Conservation (phyloP, 208 protist genomes). For the Acanthamoeba culbertsoni region DNA sequence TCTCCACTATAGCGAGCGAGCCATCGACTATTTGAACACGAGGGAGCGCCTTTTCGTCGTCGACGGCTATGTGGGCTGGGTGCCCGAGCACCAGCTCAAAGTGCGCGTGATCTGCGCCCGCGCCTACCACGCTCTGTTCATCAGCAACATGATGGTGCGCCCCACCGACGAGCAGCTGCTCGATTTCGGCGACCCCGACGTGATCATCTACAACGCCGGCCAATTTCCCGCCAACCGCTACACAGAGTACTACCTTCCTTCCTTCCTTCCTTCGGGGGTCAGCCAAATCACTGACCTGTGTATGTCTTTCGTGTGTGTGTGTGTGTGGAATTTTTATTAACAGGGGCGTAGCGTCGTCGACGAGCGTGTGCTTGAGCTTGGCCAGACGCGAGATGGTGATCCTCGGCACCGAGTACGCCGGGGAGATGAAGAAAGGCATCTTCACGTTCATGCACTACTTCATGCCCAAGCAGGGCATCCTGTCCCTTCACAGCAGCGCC, state of each 20-base stretch:
- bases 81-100: constrained; percentile 91
- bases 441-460: constrained; percentile 96
- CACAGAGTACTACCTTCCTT: constrained; percentile 88
- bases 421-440: constrained; percentile 98
- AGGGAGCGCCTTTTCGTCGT: constrained; percentile 92
- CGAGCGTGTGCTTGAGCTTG: constrained; percentile 89
- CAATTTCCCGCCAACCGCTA: constrained; percentile 89
- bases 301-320: not conserved
- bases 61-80: constrained; percentile 92
- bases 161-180: constrained; percentile 89
- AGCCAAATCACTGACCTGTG: no score
- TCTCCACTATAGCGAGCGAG: constrained; percentile 85
- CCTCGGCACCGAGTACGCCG: constrained; percentile 94
- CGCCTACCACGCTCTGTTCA: constrained; percentile 96
- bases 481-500: constrained; percentile 92
- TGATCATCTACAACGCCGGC: constrained; percentile 94
- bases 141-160: constrained; percentile 95
- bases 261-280: no score
- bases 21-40: constrained; percentile 93
- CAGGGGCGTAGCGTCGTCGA: constrained; percentile 81
- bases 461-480: constrained; percentile 90
- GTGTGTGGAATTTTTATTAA: not conserved
- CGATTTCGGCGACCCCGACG: constrained; percentile 94
- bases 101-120: constrained; percentile 90
- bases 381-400: constrained; percentile 91